phyloP scores from a whole-genome alignment of 352 stramenopile species.

The Globisporangium heterothallicum region DNA sequence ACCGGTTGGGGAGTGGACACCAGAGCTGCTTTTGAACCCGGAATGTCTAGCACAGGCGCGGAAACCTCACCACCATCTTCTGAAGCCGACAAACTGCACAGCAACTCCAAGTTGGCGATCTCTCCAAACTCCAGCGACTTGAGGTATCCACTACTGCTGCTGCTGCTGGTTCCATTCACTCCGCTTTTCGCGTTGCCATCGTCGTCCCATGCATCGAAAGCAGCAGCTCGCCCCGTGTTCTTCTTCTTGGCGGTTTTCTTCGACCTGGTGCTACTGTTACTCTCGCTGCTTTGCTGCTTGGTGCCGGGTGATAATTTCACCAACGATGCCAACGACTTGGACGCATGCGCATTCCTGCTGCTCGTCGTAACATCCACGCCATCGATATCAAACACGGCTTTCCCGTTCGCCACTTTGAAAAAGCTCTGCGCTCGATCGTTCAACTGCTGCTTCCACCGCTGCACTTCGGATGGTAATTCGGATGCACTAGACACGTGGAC shows the following conservation, averaged over 20 bases:
- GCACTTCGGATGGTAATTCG: constrained; percentile 16
- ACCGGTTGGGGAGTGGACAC: constrained; percentile 2
- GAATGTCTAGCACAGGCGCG: constrained; percentile 33
- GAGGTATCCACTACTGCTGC: constrained; percentile 9
- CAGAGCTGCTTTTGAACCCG: constrained; percentile 9
- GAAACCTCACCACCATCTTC: constrained; percentile 4
- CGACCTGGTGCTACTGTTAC: constrained; percentile 23
- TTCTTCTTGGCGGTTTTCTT: constrained; percentile 26
- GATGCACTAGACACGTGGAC: constrained; percentile 17
- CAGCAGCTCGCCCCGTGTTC: constrained; percentile 19
- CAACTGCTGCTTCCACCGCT: constrained; percentile 26
- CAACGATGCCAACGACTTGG: background rate
- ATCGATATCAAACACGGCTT: constrained; percentile 25
- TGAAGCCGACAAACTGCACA: constrained; percentile 29
- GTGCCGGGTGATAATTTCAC: constrained; percentile 5
- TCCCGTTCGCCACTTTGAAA: constrained; percentile 26
- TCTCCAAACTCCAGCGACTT: constrained; percentile 53
- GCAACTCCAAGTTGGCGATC: constrained; percentile 40
- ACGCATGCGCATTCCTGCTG: background rate
- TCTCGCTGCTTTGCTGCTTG: constrained; percentile 15
- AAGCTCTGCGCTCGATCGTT: constrained; percentile 18
- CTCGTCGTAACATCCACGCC: constrained; percentile 24
- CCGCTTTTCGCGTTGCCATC: background rate
- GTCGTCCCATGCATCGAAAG: constrained; percentile 11
- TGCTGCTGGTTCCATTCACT: background rate